Base-by-base conservation (phyloP, 192 early-diverging fungal species). In the Physocladia obscura region DNA sequence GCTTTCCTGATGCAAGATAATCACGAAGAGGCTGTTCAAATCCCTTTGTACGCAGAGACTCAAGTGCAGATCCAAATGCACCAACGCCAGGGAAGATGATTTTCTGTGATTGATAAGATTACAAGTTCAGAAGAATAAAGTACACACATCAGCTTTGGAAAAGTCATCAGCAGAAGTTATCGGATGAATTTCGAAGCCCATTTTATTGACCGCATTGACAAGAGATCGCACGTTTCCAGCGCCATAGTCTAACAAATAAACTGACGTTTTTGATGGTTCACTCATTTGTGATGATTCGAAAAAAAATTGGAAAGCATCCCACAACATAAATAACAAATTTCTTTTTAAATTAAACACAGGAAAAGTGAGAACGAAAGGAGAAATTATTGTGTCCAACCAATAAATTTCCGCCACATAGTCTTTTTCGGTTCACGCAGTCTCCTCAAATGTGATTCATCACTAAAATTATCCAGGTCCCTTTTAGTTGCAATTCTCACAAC, bases 161-260 rank as follows among this genome's bases (percentile, higher is more conserved):
- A 99, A 89, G 76, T 99, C 98, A 5, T 79, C 81, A 30, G 88
- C 80, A 4, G 84, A 79, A 32, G 88, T 79, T 40, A 98, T 91
- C 59, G 77, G 82, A 49, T 88, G 82, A 57, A 99, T 90, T 22
- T 88, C 84, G 76, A 91, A 89, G 24, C 96, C 98, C n/a, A 97
- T 83, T 68, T 87, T 79, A 61, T 89, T 82, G 51, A 99, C 91
- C 0, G 96, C 96, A 63, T 99, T 99, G 57, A 95, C 84, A 57
- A 99, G 82, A 60, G 92, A 94, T 55, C 95, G 93, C 50, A 99
- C 95, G 77, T 99, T 99, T 30, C 98, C 98, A n/a, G 98, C 97
- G 26, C 98, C 98, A 82, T 99, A 99, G 85, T 99, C 98, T 40
- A 99, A 86, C 32, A 99, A 55, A 51, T 75, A 82, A 2, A 84